Evolutionary conservation across 257 asterid species (phyloP).

Genomic region (Anisodus acutangulus): DNA sequence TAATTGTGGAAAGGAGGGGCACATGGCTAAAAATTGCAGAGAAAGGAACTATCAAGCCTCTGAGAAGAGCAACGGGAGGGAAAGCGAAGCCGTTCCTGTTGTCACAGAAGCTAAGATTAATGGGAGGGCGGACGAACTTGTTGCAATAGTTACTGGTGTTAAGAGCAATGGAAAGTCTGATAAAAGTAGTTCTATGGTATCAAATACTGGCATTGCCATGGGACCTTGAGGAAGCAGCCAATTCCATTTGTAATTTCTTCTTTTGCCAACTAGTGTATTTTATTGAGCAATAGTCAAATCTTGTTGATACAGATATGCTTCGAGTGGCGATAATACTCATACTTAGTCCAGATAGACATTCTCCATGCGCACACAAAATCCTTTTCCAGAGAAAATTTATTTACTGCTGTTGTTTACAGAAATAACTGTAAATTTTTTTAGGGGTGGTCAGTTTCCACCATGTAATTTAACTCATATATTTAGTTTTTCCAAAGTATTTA

Average conservation of each 20-base stretch:
- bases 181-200: background rate
- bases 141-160: background rate
- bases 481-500: too few relatives aligned
- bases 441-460: too few relatives aligned
- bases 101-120: slow-evolving; percentile 22
- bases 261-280: too few relatives aligned
- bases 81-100: slow-evolving; percentile 34
- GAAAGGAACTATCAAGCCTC: slow-evolving; percentile 33
- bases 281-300: background rate
- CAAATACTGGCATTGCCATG: background rate
- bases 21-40: slow-evolving; percentile 49
- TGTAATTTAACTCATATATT: too few relatives aligned
- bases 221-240: background rate
- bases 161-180: background rate
- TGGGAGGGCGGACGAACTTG: background rate
- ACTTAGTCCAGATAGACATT: too few relatives aligned
- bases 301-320: background rate
- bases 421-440: too few relatives aligned
- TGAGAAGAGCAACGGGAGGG: slow-evolving; percentile 38
- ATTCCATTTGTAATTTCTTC: too few relatives aligned
- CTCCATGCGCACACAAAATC: too few relatives aligned
- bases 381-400: too few relatives aligned
- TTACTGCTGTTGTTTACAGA: too few relatives aligned
- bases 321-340: background rate
- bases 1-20: slow-evolving; percentile 59